Evolutionary conservation across 1,139 yeast genomes (phyloP).

Genomic region (Suhomyces atakaporum): DNA sequence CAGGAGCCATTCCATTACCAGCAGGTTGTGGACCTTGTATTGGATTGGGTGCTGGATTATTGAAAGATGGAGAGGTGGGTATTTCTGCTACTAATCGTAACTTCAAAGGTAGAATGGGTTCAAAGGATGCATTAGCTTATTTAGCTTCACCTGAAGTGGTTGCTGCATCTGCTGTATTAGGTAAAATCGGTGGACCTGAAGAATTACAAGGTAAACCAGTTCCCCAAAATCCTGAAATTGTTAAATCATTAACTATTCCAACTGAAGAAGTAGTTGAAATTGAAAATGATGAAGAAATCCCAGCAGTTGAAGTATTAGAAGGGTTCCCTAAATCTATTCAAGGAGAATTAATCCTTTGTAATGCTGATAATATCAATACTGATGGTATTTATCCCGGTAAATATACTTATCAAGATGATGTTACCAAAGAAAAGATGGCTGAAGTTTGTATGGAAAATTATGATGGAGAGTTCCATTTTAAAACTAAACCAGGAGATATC

Average conservation of each 20-base stretch:
- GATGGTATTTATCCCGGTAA: constrained; percentile 99
- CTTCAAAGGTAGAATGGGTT: constrained; percentile 99
- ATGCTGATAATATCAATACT: constrained; percentile 96
- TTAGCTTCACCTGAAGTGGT: constrained; percentile 97
- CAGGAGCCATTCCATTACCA: constrained; percentile 94
- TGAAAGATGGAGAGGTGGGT: constrained; percentile 96
- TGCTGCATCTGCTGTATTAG: constrained; percentile 94
- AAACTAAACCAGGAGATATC: constrained; percentile 86
- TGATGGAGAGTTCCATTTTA: constrained; percentile 79
- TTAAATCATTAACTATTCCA: constrained; percentile 46
- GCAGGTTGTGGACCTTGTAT: constrained; percentile 99
- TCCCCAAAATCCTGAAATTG: constrained; percentile 47
- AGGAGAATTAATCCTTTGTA: constrained; percentile 93
- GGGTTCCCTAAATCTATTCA: constrained; percentile 89
- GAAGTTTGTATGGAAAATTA: constrained; percentile 99
- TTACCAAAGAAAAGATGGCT: constrained; percentile 92
- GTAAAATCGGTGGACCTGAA: constrained; percentile 90
- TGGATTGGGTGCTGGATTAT: constrained; percentile 91
- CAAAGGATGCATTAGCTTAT: constrained; percentile 92
- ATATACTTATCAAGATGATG: constrained; percentile 97
- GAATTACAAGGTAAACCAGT: constrained; percentile 67
- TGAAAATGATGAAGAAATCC: constrained; percentile 29
- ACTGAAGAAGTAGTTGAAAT: constrained; percentile 21
- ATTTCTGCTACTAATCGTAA: constrained; percentile 98
- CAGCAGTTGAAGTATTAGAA: constrained; percentile 67